Percentiles rank a stretch among this genome's conserved stretches.
Evolutionary conservation across 2,329 filamentous ascomycete species (phyloP).

Genomic region (Thelonectria rubi): DNA sequence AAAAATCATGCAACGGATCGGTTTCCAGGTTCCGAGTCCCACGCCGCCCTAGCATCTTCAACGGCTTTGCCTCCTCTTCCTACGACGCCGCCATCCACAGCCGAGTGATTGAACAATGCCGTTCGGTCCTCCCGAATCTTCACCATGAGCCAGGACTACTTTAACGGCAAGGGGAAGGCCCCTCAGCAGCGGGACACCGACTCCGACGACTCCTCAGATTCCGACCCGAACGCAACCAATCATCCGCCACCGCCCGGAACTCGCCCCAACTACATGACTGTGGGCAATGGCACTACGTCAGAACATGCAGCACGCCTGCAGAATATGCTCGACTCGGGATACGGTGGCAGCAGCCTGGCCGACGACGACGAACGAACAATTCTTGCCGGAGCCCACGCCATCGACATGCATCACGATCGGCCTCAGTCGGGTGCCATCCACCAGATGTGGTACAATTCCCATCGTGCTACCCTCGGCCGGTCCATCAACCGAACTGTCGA

Average conservation of each 20-base stretch:
- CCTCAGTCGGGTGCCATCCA: conserved; percentile 83
- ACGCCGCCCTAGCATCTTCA: conserved; percentile 26
- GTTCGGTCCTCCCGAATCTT: conserved; percentile 41
- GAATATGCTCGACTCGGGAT: conserved; percentile 88
- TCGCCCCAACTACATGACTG: conserved; percentile 81
- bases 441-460: conserved; percentile 94
- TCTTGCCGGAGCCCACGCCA: conserved; percentile 58
- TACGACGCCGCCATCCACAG: conserved; percentile 33
- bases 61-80: conserved; percentile 28
- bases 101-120: conserved; percentile 46
- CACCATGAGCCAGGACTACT: conserved; percentile 70
- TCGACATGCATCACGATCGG: conserved; percentile 53
- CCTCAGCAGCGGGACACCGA: conserved; percentile 47
- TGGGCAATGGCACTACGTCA: conserved; percentile 83
- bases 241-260: conserved; percentile 44
- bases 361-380: conserved; percentile 66
- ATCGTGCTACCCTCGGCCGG: conserved; percentile 84
- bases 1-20: conserved; percentile 47
- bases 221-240: conserved; percentile 35
- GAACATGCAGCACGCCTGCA: conserved; percentile 84
- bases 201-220: conserved; percentile 34
- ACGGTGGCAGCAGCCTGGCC: conserved; percentile 83
- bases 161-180: conserved; percentile 63
- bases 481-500: conserved; percentile 90
- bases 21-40: conserved; percentile 33